These are phyloP conservation scores for Blakeslea trispora DNA, from an alignment of 371 early-diverging fungal species.

Conservation along the genomic window DNA sequence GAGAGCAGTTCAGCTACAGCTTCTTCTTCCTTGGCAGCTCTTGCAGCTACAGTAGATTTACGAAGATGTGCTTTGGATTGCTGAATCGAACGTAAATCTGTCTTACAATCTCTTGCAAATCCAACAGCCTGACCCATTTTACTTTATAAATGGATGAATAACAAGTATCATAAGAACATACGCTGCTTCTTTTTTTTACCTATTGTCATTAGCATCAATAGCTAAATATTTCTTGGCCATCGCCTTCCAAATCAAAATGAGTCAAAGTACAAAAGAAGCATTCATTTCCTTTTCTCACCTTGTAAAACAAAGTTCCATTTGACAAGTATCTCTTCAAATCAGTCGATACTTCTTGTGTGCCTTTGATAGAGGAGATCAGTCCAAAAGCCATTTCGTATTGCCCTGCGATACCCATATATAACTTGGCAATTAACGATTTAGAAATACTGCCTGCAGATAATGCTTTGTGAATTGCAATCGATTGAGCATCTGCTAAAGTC, in stretches of 20 bases:
- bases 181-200: slow-evolving; percentile 32
- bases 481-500: slow-evolving; percentile 54
- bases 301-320: slow-evolving; percentile 56
- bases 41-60: slow-evolving; percentile 47
- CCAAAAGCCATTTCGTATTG: slow-evolving; percentile 68
- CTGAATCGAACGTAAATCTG: slow-evolving; percentile 51
- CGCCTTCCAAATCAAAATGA: too few species aligned
- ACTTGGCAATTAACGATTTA: slow-evolving; percentile 59
- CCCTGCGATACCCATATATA: slow-evolving; percentile 63
- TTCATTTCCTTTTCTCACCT: too few species aligned
- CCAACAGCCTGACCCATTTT: slow-evolving; percentile 65
- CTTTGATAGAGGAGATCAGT: slow-evolving; percentile 57
- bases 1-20: slow-evolving; percentile 47
- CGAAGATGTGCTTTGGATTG: slow-evolving; percentile 48
- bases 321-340: slow-evolving; percentile 61
- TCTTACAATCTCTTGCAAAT: slow-evolving; percentile 57
- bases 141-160: slow-evolving; percentile 25
- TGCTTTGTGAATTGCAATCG: slow-evolving; percentile 54
- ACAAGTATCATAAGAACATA: background rate
- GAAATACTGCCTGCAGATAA: slow-evolving; percentile 43
- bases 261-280: too few species aligned
- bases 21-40: slow-evolving; percentile 58
- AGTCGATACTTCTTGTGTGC: slow-evolving; percentile 54
- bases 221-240: slow-evolving; percentile 63
- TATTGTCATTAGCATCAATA: slow-evolving; percentile 63